Evolutionary conservation across 2,329 filamentous ascomycete species (phyloP).

Genomic region (Ustilaginoidea virens): DNA sequence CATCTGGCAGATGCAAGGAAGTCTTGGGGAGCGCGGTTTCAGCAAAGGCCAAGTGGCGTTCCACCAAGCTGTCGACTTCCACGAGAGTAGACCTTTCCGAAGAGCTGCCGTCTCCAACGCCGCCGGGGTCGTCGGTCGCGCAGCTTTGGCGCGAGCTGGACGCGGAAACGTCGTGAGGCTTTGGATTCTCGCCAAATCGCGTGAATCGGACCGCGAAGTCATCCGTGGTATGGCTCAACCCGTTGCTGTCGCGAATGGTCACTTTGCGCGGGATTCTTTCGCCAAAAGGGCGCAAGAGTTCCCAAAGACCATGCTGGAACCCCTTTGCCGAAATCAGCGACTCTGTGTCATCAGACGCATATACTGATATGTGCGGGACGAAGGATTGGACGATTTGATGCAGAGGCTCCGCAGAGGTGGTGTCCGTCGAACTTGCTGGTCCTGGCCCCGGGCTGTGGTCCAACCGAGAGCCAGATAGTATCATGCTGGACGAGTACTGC

Average conservation of each 20-base stretch:
- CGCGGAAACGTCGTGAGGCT: slow-evolving; percentile 28
- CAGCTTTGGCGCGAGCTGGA: slow-evolving; percentile 12
- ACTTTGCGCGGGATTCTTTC: slow-evolving; percentile 80
- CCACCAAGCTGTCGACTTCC: slow-evolving; percentile 67
- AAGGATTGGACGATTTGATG: slow-evolving; percentile 69
- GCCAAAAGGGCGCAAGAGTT: slow-evolving; percentile 79
- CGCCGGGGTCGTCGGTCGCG: slow-evolving; percentile 23
- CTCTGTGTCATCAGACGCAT: slow-evolving; percentile 77
- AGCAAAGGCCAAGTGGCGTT: slow-evolving; percentile 62
- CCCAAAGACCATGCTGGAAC: slow-evolving; percentile 65
- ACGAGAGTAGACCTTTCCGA: slow-evolving; percentile 25
- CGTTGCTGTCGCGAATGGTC: slow-evolving; percentile 77
- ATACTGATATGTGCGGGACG: slow-evolving; percentile 75
- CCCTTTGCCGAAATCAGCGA: slow-evolving; percentile 70
- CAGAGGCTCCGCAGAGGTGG: slow-evolving; percentile 34
- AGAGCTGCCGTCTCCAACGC: slow-evolving; percentile 12
- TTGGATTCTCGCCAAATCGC: slow-evolving; percentile 45
- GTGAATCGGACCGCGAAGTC: slow-evolving; percentile 85
- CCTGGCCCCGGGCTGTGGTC: too few species aligned
- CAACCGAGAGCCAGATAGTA: too few species aligned
- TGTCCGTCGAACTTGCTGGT: too few species aligned
- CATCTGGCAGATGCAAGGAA: slow-evolving; percentile 19
- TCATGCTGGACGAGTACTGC: too few species aligned
- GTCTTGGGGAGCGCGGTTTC: slow-evolving; percentile 38
- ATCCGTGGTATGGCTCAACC: slow-evolving; percentile 67